A percentile compares a stretch with the other conserved stretches of the same genome.
Conservation (phyloP, 208 protist species). For the Acanthamoeba royreba region DNA sequence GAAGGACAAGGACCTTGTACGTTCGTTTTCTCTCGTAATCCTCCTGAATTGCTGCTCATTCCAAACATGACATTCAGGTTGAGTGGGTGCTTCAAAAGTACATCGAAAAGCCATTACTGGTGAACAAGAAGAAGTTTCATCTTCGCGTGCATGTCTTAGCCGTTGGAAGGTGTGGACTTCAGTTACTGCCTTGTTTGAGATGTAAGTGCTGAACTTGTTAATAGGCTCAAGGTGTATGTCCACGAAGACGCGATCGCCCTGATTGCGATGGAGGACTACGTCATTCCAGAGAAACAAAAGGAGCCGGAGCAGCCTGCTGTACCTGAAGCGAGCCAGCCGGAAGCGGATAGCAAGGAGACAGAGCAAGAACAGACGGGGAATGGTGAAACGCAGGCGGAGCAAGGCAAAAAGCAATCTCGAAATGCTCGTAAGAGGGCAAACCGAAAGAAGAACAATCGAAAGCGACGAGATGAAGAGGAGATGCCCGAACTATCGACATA, state of each 20-base stretch:
- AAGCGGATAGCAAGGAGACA: background rate
- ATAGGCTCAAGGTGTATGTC: slow-evolving; percentile 9
- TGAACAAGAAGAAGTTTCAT: slow-evolving; percentile 32
- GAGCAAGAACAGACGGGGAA: background rate
- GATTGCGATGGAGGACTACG: background rate
- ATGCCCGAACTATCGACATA: slow-evolving; percentile 5
- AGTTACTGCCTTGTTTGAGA: background rate
- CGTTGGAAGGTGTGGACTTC: background rate
- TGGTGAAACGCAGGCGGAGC: background rate
- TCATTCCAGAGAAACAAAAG: background rate
- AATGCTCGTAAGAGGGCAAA: background rate
- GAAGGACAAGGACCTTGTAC: background rate
- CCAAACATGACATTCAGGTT: background rate
- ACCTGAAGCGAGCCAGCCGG: background rate
- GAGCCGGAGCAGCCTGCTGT: background rate
- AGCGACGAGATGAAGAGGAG: background rate
- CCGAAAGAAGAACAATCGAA: background rate
- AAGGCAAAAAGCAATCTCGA: background rate
- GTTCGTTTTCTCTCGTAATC: background rate
- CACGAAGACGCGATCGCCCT: slow-evolving; percentile 15
- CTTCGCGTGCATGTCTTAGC: slow-evolving; percentile 2
- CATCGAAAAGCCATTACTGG: background rate
- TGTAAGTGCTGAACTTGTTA: background rate
- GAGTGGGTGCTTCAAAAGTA: slow-evolving; percentile 35
- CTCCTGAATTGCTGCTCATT: background rate